phyloP scores from a whole-genome alignment of 768 basidiomycete genomes.

The Suillus cothurnatus region DNA sequence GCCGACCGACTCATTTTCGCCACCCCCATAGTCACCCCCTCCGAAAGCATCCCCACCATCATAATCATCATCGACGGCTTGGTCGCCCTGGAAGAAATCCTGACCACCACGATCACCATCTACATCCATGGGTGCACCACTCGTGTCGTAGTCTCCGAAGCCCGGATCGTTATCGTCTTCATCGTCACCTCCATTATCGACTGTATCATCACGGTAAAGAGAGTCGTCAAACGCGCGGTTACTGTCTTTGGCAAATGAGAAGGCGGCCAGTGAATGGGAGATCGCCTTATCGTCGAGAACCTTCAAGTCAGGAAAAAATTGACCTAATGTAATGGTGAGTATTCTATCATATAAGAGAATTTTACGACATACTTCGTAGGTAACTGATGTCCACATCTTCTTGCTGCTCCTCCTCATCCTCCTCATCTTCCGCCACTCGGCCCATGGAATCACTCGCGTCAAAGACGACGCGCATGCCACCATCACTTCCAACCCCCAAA shows the following conservation, averaged over 20 bases:
- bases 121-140: slow-evolving; percentile 38
- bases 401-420: slow-evolving; percentile 63
- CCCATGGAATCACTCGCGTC: slow-evolving; percentile 92
- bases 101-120: slow-evolving; percentile 44
- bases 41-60: slow-evolving; percentile 42
- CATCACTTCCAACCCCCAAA: slow-evolving; percentile 75
- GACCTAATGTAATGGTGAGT: slow-evolving; percentile 40
- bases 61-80: slow-evolving; percentile 53
- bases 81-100: slow-evolving; percentile 71
- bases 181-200: slow-evolving; percentile 36
- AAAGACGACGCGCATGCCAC: slow-evolving; percentile 88
- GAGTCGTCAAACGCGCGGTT: slow-evolving; percentile 61
- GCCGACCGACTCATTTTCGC: slow-evolving; percentile 45
- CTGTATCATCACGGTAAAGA: slow-evolving; percentile 59
- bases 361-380: slow-evolving; percentile 53
- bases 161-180: slow-evolving; percentile 29
- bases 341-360: slow-evolving; percentile 5
- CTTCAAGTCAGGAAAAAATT: slow-evolving; percentile 74
- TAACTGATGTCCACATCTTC: slow-evolving; percentile 67
- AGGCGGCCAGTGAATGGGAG: slow-evolving; percentile 76
- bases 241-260: slow-evolving; percentile 77
- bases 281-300: slow-evolving; percentile 71
- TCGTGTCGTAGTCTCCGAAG: slow-evolving; percentile 25
- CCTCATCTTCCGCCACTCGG: slow-evolving; percentile 73
- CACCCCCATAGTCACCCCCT: slow-evolving; percentile 44